phyloP scores from a whole-genome alignment of 2,329 filamentous ascomycete genomes.

The Rhinocladiella similis region DNA sequence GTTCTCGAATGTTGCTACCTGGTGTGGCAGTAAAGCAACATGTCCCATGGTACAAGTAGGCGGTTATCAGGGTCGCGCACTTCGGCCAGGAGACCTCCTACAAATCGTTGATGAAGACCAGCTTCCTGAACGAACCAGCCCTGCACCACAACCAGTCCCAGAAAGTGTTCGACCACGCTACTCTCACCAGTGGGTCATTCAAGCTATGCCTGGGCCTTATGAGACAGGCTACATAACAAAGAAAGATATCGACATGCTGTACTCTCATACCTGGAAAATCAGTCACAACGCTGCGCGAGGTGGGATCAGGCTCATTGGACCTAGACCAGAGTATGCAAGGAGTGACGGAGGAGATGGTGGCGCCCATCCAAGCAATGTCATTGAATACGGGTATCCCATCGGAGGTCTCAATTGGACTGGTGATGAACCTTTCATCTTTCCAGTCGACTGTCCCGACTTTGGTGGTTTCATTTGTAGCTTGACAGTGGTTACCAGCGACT shows the following conservation, averaged over 20 bases:
- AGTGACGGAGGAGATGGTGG: conserved; percentile 62
- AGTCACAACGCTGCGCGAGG: conserved; percentile 61
- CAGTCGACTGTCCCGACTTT: conserved; percentile 58
- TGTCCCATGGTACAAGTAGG: not conserved
- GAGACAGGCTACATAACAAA: not conserved
- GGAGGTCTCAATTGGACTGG: conserved; percentile 62
- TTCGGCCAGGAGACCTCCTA: not conserved
- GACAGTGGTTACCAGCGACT: conserved; percentile 56
- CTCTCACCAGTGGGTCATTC: not conserved
- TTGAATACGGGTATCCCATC: conserved; percentile 60
- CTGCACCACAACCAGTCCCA: not conserved
- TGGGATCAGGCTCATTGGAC: conserved; percentile 60
- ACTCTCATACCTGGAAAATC: conserved; percentile 57
- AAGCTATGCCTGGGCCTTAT: not conserved
- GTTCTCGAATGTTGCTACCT: not conserved
- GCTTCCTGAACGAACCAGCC: not conserved
- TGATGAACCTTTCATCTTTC: conserved; percentile 59
- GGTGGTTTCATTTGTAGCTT: conserved; percentile 59
- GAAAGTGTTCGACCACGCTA: not conserved
- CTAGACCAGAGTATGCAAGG: conserved; percentile 58
- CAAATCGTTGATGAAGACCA: not conserved
- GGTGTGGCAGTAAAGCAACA: not conserved
- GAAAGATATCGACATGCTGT: conserved; percentile 39
- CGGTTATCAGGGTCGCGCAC: not conserved
- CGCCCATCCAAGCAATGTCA: conserved; percentile 59